Conservation (phyloP, 1,284 basidiomycete species). For the Kalmanozyma brasiliensis region DNA sequence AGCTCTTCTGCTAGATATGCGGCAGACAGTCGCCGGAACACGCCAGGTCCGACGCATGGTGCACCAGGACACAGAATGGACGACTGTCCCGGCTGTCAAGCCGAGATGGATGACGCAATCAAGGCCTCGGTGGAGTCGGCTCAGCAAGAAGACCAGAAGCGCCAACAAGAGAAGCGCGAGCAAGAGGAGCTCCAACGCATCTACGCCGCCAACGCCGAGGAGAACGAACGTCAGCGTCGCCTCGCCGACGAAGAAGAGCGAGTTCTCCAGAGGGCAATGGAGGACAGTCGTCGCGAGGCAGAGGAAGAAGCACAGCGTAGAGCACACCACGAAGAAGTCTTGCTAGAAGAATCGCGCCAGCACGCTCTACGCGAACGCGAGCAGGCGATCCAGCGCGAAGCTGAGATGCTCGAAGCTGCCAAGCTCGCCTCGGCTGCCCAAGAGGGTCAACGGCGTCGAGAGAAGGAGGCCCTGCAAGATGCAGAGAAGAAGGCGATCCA, state of each 20-base stretch:
- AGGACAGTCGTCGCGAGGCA: conserved; percentile 41
- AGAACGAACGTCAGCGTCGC: conserved; percentile 25
- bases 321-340: conserved; percentile 14
- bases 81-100: conserved; percentile 46
- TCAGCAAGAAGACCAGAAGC: conserved; percentile 22
- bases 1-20: neutral
- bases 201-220: conserved; percentile 27
- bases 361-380: conserved; percentile 33
- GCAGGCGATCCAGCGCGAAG: conserved; percentile 16
- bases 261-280: conserved; percentile 28
- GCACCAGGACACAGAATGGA: conserved; percentile 29
- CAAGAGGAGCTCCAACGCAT: conserved; percentile 27
- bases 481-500: conserved; percentile 40
- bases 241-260: conserved; percentile 41
- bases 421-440: conserved; percentile 23
- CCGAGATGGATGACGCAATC: conserved; percentile 46
- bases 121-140: conserved; percentile 42
- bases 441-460: conserved; percentile 15
- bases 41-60: conserved; percentile 5
- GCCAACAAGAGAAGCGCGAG: conserved; percentile 20
- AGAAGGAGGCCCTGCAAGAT: conserved; percentile 21
- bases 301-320: conserved; percentile 19
- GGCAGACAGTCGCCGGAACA: neutral
- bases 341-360: conserved; percentile 46
- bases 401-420: conserved; percentile 31